phyloP scores from a whole-genome alignment of 2,329 filamentous ascomycete species.

The Aspergillus texensis region DNA sequence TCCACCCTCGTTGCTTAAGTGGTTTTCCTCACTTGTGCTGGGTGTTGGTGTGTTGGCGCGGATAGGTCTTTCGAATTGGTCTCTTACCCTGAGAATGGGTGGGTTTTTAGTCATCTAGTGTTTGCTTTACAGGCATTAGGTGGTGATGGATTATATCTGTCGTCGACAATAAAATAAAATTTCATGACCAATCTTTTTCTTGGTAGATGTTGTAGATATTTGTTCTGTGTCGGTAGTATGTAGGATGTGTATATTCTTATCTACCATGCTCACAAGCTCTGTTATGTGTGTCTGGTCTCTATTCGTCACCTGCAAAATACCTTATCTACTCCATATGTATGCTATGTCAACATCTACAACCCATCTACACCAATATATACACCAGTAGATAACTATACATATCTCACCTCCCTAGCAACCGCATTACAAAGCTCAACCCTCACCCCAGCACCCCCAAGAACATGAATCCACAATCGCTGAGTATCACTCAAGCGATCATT shows the following conservation, averaged over 20 bases:
- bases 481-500: constrained; percentile 96
- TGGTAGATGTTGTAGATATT: background rate
- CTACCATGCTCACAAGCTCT: background rate
- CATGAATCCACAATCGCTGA: constrained; percentile 95
- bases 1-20: constrained; percentile 87
- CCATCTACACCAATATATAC: background rate
- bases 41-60: constrained; percentile 3
- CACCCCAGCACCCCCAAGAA: constrained; percentile 81
- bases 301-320: background rate
- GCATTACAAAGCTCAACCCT: constrained; percentile 78
- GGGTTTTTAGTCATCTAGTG: background rate
- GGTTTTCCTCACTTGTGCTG: background rate
- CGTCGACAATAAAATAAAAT: background rate
- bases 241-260: background rate
- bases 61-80: constrained; percentile 1
- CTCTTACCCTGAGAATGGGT: constrained; percentile 2
- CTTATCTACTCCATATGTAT: background rate
- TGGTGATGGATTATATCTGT: background rate
- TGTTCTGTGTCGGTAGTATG: too few species aligned
- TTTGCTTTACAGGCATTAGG: background rate
- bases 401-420: constrained; percentile 57
- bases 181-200: background rate
- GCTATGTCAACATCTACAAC: background rate
- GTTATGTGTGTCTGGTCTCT: accelerated
- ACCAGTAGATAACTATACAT: background rate